Conservation (phyloP, 768 basidiomycete genomes). For the Leccinum boreale region DNA sequence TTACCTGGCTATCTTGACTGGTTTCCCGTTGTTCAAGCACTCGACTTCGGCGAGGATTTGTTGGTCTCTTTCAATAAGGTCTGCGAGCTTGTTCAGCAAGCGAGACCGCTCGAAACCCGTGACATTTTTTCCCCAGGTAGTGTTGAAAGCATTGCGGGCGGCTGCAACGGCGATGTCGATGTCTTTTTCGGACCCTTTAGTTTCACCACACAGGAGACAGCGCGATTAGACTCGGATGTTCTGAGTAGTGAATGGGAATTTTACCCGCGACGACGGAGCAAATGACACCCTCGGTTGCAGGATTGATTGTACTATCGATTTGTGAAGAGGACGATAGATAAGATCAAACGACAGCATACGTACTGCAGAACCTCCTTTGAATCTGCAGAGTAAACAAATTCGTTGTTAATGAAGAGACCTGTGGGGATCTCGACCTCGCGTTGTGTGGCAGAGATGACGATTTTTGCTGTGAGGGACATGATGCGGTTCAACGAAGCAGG, state of each 20-base stretch:
- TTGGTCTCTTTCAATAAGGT: constrained; percentile 83
- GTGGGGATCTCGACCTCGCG: constrained; percentile 65
- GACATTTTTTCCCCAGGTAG: constrained; percentile 86
- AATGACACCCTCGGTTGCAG: constrained; percentile 73
- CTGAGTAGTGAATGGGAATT: not conserved
- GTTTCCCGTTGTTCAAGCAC: constrained; percentile 88
- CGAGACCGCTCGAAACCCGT: constrained; percentile 80
- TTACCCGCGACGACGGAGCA: constrained; percentile 65
- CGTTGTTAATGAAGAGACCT: constrained; percentile 89
- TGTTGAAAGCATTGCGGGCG: constrained; percentile 78
- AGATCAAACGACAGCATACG: constrained; percentile 21
- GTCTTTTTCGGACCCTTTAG: constrained; percentile 63
- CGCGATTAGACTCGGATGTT: not conserved
- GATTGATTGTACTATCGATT: constrained; percentile 63
- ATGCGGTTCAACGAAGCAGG: constrained; percentile 31
- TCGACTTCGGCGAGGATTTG: constrained; percentile 84
- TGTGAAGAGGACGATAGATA: constrained; percentile 13
- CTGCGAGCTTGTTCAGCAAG: constrained; percentile 81
- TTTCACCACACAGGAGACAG: constrained; percentile 1
- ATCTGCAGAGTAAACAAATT: constrained; percentile 77
- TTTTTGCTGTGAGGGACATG: constrained; percentile 45
- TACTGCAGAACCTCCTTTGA: constrained; percentile 64
- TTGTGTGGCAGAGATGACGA: constrained; percentile 41
- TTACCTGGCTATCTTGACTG: constrained; percentile 57
- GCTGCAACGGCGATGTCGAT: constrained; percentile 82